These are phyloP conservation scores for Ambrosia artemisiifolia DNA, from an alignment of 129 eudicot species.

Conservation along the genomic window DNA sequence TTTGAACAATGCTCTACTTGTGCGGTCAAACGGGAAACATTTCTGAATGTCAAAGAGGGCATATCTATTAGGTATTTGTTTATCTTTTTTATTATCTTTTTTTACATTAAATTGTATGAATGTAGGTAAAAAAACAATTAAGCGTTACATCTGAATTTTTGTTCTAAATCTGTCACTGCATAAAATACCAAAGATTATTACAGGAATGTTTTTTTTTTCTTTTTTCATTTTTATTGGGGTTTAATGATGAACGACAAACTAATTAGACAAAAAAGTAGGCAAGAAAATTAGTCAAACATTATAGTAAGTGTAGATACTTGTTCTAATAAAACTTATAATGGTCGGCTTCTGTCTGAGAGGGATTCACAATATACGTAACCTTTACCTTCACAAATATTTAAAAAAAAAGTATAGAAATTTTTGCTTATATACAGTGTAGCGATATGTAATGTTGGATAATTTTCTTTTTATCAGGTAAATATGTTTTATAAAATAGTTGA, in stretches of 20 bases:
- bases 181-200: neutral
- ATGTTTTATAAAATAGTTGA: too few species aligned
- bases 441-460: too few species aligned
- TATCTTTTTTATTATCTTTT: too few species aligned
- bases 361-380: slow-evolving; percentile 1
- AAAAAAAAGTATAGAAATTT: neutral
- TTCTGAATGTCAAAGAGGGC: too few species aligned
- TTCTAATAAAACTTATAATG: slow-evolving; percentile 3
- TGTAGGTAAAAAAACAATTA: too few species aligned
- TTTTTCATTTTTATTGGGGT: slow-evolving; percentile 4
- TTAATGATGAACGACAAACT: slow-evolving; percentile 26
- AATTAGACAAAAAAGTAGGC: slow-evolving; percentile 39
- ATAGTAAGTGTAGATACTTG: slow-evolving; percentile 11
- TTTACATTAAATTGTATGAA: too few species aligned
- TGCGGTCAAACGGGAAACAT: too few species aligned
- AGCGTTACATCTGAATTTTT: too few species aligned
- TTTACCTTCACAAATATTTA: neutral
- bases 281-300: slow-evolving; percentile 27
- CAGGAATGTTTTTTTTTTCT: neutral
- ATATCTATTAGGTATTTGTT: too few species aligned
- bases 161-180: too few species aligned
- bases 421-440: neutral
- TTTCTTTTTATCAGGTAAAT: too few species aligned
- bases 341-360: slow-evolving; percentile 4
- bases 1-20: too few species aligned